Base-by-base conservation (phyloP, 306 rosid genomes). In the Begonia peltatifolia region DNA sequence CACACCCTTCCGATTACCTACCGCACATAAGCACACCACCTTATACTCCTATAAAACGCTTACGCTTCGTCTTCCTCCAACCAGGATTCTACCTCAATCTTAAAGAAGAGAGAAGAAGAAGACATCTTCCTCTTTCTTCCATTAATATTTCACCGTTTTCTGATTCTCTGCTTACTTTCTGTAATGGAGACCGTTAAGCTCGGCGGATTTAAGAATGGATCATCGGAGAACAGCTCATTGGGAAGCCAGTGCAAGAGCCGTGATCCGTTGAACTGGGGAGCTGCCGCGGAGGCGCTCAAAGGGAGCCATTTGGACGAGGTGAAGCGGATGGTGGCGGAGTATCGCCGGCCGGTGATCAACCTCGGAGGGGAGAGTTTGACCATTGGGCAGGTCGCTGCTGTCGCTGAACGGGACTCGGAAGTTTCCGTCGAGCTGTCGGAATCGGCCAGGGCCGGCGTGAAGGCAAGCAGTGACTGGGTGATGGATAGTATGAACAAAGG, bases 401-500 rank as follows among this genome's bases (percentile, higher is more conserved):
- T 80, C 2, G 87, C 95, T 3, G 16, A 72, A 2, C 56, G 58
- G 6, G 89, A 75, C 53, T 30, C 66, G 0, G 74, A 75, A 0
- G 81, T 82, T 0, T 25, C 47, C 46, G 95, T 89, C 12, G 80
- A 90, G 74, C 79, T 85, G 0, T 62, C 85, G 0, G 97, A 90
- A 73, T 59, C 73, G 0, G 48, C 87, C 0, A 67, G 95, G 60
- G 85, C 83, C 0, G 83, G 87, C 0, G 95, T 85, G 10, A 78
- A 85, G 72, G 97, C 97, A 1, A 89, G 97, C 56, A 82, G 95
- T 30, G 94, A 90, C 15, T 90, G 97, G 97, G 95, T 90, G 2
- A 76, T 83, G 87, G 79, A 90, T 0, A 80, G 87, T 54, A 76
- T 85, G 90, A 49, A 51, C 23, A 80, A 77, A 0, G 97, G 95